Evolutionary conservation across 352 stramenopile species (phyloP).

Genomic region (Phytophthora parvispora): DNA sequence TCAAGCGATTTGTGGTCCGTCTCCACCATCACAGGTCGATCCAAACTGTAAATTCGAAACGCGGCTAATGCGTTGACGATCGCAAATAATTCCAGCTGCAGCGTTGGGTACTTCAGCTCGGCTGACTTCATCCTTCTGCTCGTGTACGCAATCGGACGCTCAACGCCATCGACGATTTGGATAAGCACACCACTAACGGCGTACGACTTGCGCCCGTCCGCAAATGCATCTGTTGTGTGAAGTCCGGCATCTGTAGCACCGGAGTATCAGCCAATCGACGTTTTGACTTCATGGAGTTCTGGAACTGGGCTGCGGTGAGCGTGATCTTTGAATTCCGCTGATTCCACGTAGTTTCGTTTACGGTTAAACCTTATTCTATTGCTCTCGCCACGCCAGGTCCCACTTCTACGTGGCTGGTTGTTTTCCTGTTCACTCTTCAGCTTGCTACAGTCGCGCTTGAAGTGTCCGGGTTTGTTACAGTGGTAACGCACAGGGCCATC

Average conservation of each 20-base stretch:
- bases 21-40: not conserved
- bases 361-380: constrained; percentile 17
- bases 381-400: constrained; percentile 19
- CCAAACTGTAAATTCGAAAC: not conserved
- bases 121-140: too few relatives aligned
- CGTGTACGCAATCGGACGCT: too few relatives aligned
- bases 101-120: too few relatives aligned
- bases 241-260: not conserved
- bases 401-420: constrained; percentile 21
- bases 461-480: constrained; percentile 12
- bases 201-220: not conserved
- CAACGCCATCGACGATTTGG: too few relatives aligned
- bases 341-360: constrained; percentile 19
- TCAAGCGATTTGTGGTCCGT: not conserved
- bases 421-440: constrained; percentile 15
- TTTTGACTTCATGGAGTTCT: not conserved
- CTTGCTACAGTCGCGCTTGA: constrained; percentile 15
- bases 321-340: constrained; percentile 2
- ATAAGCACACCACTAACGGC: too few relatives aligned
- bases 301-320: not conserved
- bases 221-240: not conserved
- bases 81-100: too few relatives aligned
- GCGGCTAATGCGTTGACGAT: too few relatives aligned
- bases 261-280: not conserved
- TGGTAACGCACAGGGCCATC: constrained; percentile 12